Evolutionary conservation across 108 stramenopile genomes (phyloP), one percentile per base, ranked within the genome.

Genomic region (Mediolabrus comicus): DNA sequence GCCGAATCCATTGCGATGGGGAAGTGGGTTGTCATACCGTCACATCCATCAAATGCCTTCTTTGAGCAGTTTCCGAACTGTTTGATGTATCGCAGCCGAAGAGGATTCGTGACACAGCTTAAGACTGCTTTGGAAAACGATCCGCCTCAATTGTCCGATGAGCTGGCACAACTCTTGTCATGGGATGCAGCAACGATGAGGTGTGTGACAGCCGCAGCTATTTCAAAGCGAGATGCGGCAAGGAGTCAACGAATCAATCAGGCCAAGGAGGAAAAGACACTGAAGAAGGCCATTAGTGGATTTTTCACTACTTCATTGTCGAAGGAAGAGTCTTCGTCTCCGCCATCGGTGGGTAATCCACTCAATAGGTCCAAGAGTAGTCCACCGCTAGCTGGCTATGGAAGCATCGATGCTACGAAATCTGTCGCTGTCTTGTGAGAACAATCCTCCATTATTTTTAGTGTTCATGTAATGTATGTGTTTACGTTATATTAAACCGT

Each of bases 1-100:
- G 94, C 90, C 0, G 94, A 95, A 71, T 90, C 91, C 13, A 52
- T 91, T 24, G 94, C 94, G 19, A 95, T 95, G 94, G 85, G 86
- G 25, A 89, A 91, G 59, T 92, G 81, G 72, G 94, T 81, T 24
- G 81, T 95, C 25, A 81, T 90, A 35, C 88, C 91, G 14, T 53
- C 56, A 3, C 94, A 95, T 68, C 84, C 90, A 2, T 87, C 86
- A 32, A 92, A 92, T 67, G 53, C 61, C 41, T 92, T 89, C 69
- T 91, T 91, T 62, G 33, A 77, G 25, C 84, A 83, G 32, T 90
- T 92, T 51, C 85, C 84, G 39, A 92, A 89, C 55, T 92, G 92
- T 63, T 77, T 90, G 33, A 52, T 72, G 24, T 92, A 90, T 59
- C 32, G 75, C 9, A 86, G 51, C 51, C 69, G 62, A 27, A 14